Percentiles rank a stretch among this genome's conserved stretches.
Evolutionary conservation across 495 filamentous ascomycete genomes (phyloP).

Genomic region (Penicillium canariense): DNA sequence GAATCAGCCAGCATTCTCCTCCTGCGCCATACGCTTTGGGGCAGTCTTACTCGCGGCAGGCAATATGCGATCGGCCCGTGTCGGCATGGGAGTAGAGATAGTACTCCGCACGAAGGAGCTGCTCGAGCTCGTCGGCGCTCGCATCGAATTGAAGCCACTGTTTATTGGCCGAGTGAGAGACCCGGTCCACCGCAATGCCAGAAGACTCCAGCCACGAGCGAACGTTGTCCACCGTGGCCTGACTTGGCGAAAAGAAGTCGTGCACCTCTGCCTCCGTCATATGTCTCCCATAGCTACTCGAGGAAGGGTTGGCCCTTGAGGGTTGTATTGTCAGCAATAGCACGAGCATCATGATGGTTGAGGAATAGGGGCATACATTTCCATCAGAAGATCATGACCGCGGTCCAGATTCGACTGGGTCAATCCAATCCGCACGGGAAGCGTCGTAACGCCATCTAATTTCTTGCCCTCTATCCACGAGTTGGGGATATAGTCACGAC

Average conservation of each 20-base stretch:
- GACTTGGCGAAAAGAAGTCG: conserved; percentile 50
- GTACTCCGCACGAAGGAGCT: conserved; percentile 57
- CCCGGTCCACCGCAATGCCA: conserved; percentile 45
- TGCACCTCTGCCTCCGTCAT: conserved; percentile 43
- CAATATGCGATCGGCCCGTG: conserved; percentile 46
- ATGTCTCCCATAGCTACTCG: conserved; percentile 54
- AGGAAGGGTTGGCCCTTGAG: conserved; percentile 39
- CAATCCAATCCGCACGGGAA: conserved; percentile 57
- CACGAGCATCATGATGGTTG: background rate
- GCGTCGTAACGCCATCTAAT: conserved; percentile 29
- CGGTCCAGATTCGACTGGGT: conserved; percentile 52
- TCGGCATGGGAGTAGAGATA: conserved; percentile 51
- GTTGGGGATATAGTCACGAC: conserved; percentile 32
- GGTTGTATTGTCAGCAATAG: too few species aligned
- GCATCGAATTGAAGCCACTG: conserved; percentile 57
- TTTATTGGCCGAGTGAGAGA: conserved; percentile 46
- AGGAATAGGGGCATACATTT: conserved; percentile 37
- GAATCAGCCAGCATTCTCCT: conserved; percentile 4
- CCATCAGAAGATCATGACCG: conserved; percentile 54
- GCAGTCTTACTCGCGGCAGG: conserved; percentile 38
- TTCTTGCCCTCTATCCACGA: conserved; percentile 34
- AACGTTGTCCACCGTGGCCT: conserved; percentile 41
- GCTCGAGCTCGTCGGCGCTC: conserved; percentile 50
- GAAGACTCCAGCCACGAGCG: conserved; percentile 48
- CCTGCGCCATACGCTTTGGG: background rate